Conservation (phyloP, 208 protist species). For the Porcisia deanei region DNA sequence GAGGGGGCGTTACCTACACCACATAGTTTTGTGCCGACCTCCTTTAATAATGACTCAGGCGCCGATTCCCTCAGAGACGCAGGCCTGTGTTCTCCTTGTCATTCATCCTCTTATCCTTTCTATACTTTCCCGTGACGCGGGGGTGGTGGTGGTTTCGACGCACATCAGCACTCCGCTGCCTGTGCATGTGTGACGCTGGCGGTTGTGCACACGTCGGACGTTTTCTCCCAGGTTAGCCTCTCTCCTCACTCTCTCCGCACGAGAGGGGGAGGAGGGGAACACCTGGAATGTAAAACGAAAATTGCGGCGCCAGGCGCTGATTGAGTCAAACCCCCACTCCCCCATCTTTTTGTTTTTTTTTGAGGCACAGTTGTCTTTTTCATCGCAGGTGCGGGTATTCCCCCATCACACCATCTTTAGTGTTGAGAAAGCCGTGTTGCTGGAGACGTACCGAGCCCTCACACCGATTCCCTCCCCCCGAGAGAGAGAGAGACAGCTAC, state of each 20-base stretch:
- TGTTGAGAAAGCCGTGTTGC: not conserved
- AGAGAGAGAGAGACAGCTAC: not conserved
- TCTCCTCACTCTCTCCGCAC: not conserved
- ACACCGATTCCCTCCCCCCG: not conserved
- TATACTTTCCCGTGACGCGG: no score
- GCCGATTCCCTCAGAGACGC: not conserved
- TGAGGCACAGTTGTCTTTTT: not conserved
- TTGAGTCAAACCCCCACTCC: not conserved
- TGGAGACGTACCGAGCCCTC: not conserved
- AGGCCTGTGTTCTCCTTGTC: not conserved
- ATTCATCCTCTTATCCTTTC: not conserved
- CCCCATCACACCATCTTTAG: not conserved
- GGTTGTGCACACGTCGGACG: not conserved
- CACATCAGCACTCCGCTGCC: not conserved
- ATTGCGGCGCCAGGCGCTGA: not conserved
- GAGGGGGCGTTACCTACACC: not conserved
- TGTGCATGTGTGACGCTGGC: not conserved
- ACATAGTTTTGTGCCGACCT: no score
- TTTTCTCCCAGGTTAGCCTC: not conserved
- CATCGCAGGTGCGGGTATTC: not conserved
- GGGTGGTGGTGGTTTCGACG: not conserved
- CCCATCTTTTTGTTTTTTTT: not conserved
- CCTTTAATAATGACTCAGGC: not conserved
- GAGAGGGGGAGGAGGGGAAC: not conserved
- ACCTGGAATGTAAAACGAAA: not conserved